Conservation (phyloP, 139 green algal species). For the Astrephomene gubernaculifera region DNA sequence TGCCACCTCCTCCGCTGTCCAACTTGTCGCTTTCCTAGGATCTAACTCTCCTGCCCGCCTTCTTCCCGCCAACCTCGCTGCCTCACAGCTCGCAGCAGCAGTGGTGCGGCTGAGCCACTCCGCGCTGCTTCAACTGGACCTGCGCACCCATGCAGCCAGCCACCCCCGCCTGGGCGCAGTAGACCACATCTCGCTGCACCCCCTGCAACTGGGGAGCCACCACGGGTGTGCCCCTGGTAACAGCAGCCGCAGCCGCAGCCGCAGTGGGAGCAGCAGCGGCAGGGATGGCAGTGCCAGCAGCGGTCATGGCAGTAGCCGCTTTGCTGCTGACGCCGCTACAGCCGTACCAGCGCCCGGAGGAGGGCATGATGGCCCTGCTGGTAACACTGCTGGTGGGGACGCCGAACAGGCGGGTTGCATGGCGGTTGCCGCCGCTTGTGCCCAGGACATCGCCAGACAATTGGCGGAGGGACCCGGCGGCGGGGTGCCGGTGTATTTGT, state of each 20-base stretch:
- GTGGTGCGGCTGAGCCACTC: conserved; percentile 51
- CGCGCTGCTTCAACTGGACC: conserved; percentile 71
- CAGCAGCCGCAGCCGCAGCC: not conserved
- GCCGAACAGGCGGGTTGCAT: too few species aligned
- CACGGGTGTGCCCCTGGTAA: not conserved
- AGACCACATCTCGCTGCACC: conserved; percentile 85
- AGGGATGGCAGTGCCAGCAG: not conserved
- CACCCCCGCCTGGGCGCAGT: conserved; percentile 84
- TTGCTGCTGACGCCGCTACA: too few species aligned
- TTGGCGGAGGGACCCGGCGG: conserved; percentile 8
- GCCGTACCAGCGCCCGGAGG: too few species aligned
- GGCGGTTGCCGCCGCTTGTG: conserved; percentile 6
- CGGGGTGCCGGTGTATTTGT: conserved; percentile 74
- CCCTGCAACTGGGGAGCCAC: conserved; percentile 63
- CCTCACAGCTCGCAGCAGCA: conserved; percentile 51
- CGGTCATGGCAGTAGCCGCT: too few species aligned
- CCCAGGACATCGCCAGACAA: conserved; percentile 3
- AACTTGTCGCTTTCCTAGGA: too few species aligned
- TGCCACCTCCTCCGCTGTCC: not conserved
- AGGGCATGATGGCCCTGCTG: too few species aligned
- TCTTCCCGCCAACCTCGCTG: not conserved
- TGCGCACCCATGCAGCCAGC: conserved; percentile 69
- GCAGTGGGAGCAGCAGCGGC: not conserved
- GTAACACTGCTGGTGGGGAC: too few species aligned
- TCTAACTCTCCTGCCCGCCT: not conserved